Base-by-base conservation (phyloP, 352 stramenopile genomes). In the Phytophthora lateralis region DNA sequence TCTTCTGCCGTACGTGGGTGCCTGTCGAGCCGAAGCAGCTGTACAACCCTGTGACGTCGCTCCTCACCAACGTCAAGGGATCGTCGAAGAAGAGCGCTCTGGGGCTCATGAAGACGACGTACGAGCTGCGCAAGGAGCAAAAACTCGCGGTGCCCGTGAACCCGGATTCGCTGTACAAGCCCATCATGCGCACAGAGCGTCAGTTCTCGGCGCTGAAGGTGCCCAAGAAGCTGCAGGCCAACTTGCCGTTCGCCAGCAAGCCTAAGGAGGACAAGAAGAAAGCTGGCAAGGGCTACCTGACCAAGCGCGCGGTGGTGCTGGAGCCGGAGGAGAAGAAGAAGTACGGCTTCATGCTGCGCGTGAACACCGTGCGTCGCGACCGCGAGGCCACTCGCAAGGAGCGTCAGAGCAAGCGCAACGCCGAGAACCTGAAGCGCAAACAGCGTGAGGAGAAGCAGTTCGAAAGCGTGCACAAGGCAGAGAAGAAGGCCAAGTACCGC, bases 1-100 rank as follows among this genome's bases (percentile, higher is more conserved):
- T 99, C 1, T 99, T 99, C 70, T 99, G 97, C 63, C 86, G 97
- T 18, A 98, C 98, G 24, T 99, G 98, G 98, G 97, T 99, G 51
- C 97, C 97, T 8, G 97, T 99, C 8, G 94, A 98, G 57, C 89
- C 97, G 2, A 99, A 99, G 73, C 79, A 91, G 58, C 98, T 99
- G 76, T 99, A 99, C 82, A 99, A 99, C 74, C 97, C 97, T 0
- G 96, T 99, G 59, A 94, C 85, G 49, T 96, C 87, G 60, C 63
- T 93, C 14, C 65, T 93, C 1, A 76, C 79, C 38, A 79, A 76
- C 35, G 63, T 62, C 3, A 86, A 80, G 63, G 59, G 71, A 30
- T 60, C 62, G 20, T 76, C 72, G n/a, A 87, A 80, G 65, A 85
- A 83, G 55, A 62, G 49, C n/a, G 60, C 58, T 0, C 50, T 82